These are phyloP conservation scores for Lolium multiflorum DNA, from an alignment of 176 grass and related monocot genomes.

Conservation along the genomic window DNA sequence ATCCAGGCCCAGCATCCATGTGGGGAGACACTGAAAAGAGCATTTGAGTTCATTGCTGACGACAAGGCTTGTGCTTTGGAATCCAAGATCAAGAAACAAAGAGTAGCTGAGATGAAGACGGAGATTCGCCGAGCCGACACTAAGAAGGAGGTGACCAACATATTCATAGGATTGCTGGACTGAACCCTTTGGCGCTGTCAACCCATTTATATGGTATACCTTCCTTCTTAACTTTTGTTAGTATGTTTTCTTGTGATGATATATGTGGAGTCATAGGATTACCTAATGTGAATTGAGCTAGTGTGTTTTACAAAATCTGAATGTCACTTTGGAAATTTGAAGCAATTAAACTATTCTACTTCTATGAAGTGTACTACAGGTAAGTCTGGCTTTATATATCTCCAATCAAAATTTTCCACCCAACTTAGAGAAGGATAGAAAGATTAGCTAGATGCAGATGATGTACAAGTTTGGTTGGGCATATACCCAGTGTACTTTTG, in stretches of 20 bases:
- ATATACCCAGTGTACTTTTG: conserved; percentile 23
- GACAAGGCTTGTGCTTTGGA: conserved; percentile 50
- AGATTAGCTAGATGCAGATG: neutral
- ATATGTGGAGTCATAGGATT: neutral
- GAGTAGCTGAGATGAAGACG: neutral
- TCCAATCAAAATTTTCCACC: conserved; percentile 15
- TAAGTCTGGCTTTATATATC: neutral
- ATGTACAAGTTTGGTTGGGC: conserved; percentile 17
- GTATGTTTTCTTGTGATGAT: conserved; percentile 23
- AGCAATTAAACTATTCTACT: neutral
- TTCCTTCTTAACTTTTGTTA: conserved; percentile 8
- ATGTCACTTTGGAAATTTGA: neutral
- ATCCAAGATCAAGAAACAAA: conserved; percentile 38
- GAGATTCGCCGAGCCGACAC: neutral
- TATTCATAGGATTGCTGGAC: conserved; percentile 1
- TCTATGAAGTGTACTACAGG: neutral
- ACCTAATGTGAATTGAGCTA: neutral
- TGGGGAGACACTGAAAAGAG: conserved; percentile 48
- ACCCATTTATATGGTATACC: conserved; percentile 31
- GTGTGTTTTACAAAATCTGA: neutral
- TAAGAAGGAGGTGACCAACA: conserved; percentile 36
- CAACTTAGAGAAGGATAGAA: neutral
- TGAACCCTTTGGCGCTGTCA: conserved; percentile 3
- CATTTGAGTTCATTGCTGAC: conserved; percentile 46
- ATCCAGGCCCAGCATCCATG: conserved; percentile 38